A percentile compares a stretch with the other conserved stretches of the same genome.
Evolutionary conservation across 2,329 filamentous ascomycete genomes (phyloP).

Genomic region (Aureobasidium sp.): DNA sequence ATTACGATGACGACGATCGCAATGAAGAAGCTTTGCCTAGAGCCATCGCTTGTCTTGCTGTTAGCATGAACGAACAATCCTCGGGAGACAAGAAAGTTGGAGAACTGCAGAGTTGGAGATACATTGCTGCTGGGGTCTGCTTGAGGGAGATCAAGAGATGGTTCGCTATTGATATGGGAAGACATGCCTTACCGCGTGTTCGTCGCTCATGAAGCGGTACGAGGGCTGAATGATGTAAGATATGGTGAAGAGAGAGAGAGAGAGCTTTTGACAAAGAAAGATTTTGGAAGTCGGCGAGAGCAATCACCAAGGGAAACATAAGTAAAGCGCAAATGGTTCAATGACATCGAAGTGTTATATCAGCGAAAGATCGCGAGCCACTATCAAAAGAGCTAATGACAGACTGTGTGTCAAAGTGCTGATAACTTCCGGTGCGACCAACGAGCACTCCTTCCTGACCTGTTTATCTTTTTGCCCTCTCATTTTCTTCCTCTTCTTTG

Average conservation of each 20-base stretch:
- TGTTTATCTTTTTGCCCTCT: too few relatives aligned
- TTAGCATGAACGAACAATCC: conserved; percentile 33
- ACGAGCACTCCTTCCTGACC: too few relatives aligned
- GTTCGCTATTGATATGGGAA: conserved; percentile 1
- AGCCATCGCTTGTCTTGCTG: conserved; percentile 44
- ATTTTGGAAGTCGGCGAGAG: not conserved
- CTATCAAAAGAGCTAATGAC: too few relatives aligned
- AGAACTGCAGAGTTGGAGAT: conserved; percentile 45
- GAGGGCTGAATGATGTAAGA: not conserved
- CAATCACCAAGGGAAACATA: too few relatives aligned
- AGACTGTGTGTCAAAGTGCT: too few relatives aligned
- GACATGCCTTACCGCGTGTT: not conserved
- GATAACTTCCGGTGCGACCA: too few relatives aligned
- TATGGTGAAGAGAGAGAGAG: not conserved
- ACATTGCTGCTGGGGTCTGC: conserved; percentile 45
- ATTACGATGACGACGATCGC: conserved; percentile 25
- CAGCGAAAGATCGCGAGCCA: too few relatives aligned
- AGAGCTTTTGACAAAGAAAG: not conserved
- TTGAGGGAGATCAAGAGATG: conserved; percentile 43
- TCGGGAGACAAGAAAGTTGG: conserved; percentile 27
- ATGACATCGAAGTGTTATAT: too few relatives aligned
- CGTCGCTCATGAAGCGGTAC: not conserved
- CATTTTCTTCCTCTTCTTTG: too few relatives aligned
- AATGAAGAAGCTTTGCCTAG: conserved; percentile 40
- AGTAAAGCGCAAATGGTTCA: too few relatives aligned